A percentile compares a stretch with the other conserved stretches of the same genome.
Conservation (phyloP, 1,284 basidiomycete genomes). For the Pisolithus thermaeus region DNA sequence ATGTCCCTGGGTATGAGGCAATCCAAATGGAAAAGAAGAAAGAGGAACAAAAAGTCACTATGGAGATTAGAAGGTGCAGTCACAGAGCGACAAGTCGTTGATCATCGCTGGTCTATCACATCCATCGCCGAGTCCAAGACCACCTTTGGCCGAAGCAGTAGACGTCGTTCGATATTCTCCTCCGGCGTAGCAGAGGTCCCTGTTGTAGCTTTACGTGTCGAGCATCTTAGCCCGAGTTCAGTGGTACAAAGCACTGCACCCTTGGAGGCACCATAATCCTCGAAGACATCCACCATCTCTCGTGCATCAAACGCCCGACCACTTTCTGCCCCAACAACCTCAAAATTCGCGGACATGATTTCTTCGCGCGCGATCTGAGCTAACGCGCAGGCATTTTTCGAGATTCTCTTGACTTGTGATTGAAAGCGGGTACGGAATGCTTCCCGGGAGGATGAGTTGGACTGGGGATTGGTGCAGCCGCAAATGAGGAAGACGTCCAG, state of each 20-base stretch:
- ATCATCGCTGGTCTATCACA: conserved; percentile 38
- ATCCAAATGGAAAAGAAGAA: no score
- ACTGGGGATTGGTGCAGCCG: conserved; percentile 43
- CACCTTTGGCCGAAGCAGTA: conserved; percentile 63
- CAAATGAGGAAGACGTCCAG: conserved; percentile 59
- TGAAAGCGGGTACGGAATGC: conserved; percentile 47
- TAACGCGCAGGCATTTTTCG: conserved; percentile 52
- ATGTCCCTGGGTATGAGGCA: not conserved
- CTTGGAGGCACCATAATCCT: conserved; percentile 47
- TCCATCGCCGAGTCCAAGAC: conserved; percentile 66
- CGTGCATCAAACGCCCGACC: conserved; percentile 43
- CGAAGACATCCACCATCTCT: conserved; percentile 63
- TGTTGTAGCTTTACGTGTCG: conserved; percentile 40
- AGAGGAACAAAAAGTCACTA: no score
- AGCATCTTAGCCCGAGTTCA: conserved; percentile 62
- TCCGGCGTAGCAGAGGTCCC: conserved; percentile 31
- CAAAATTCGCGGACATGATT: conserved; percentile 67
- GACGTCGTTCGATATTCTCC: conserved; percentile 47
- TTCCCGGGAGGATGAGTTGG: conserved; percentile 32
- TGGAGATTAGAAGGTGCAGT: no score
- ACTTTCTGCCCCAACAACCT: conserved; percentile 54
- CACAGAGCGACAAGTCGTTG: not conserved
- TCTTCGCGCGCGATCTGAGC: conserved; percentile 60
- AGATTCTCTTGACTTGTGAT: conserved; percentile 56
- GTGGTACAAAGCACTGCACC: conserved; percentile 58